phyloP scores from a whole-genome alignment of 768 basidiomycete genomes.

The Lactifluus pinguis region DNA sequence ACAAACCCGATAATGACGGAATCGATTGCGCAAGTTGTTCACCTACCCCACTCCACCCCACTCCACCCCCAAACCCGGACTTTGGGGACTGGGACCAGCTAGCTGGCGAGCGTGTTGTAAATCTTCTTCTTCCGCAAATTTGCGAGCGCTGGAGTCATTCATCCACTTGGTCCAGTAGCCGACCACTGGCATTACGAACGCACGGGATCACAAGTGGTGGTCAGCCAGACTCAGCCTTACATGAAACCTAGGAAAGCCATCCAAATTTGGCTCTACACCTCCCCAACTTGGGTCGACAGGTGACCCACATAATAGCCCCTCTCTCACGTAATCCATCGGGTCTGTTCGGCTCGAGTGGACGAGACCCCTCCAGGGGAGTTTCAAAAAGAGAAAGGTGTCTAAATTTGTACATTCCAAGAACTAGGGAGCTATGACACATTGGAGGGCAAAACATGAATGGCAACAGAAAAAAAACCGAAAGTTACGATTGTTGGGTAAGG shows the following conservation, averaged over 20 bases:
- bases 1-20: too few species aligned
- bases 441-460: background rate
- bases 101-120: too few species aligned
- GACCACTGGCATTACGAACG: too few species aligned
- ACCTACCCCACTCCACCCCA: too few species aligned
- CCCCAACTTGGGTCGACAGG: background rate
- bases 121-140: too few species aligned
- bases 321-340: background rate
- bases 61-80: too few species aligned
- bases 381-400: background rate
- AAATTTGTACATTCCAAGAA: constrained; percentile 7
- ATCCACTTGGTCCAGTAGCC: too few species aligned
- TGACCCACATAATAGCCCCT: background rate
- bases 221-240: background rate
- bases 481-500: background rate
- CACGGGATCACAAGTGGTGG: too few species aligned
- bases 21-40: too few species aligned
- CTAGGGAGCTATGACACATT: constrained; percentile 4
- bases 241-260: background rate
- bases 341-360: background rate
- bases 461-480: background rate
- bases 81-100: too few species aligned
- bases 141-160: too few species aligned
- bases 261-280: too few species aligned
- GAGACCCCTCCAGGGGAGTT: background rate